Evolutionary conservation across 768 basidiomycete species (phyloP), one percentile per base, ranked within the genome.

Genomic region (Leccinum barrowsii): DNA sequence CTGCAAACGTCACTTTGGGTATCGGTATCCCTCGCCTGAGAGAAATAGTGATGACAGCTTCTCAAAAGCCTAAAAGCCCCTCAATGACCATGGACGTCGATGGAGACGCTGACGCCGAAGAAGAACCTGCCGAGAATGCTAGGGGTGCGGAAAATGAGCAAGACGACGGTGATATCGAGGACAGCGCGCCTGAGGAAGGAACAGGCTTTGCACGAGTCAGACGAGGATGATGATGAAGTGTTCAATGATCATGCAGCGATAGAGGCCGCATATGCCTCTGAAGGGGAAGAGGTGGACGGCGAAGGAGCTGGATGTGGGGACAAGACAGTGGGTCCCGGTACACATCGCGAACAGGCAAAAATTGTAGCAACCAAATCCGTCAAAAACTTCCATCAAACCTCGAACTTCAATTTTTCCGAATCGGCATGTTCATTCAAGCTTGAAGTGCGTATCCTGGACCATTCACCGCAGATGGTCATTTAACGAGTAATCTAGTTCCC

Each of bases 11-110:
- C 60, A 99, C 97, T 0, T 82, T 99, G 46, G 22, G 22, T 22
- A 22, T 22, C 22, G 97, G 97, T 82, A 99, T 99, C 65, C 97
- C 97, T 42, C 96, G 97, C 69, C 80, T 99, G 7, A 88, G 96
- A 73, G 97, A 99, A 77, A 97, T 99, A 68, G 92, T 99, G 65
- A 98, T 98, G 95, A 98, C 96, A 0, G 97, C 97, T 5, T 95
- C 96, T 5, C 85, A 85, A 65, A 90, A 94, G 63, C 95, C 95
- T 52, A 96, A 94, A 73, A 99, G 97, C 2, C 97, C 97, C 7
- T 98, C 94, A 5, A 99, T 99, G 97, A 86, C 79, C 30, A 89
- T 98, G 78, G 82, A 81, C 48, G 79, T 94, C 44, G 83, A 75
- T 26, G 83, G 78, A 7, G 82, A 76, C n/a, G 82, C 74, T 7